Base-by-base conservation (phyloP, 106 monocot species). In the Allium cepa region DNA sequence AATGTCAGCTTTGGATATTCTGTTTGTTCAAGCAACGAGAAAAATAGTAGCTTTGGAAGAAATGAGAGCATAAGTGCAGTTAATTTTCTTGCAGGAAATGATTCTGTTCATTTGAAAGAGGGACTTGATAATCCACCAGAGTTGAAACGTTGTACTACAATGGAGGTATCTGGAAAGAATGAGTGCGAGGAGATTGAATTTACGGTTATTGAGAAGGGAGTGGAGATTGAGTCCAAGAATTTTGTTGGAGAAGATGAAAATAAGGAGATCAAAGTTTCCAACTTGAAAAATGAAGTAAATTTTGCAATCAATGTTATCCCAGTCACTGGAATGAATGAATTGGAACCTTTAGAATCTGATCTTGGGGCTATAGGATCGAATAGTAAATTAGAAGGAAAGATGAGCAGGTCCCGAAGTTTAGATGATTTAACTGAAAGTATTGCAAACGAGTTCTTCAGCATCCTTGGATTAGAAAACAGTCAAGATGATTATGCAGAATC, bases 371-470 rank as follows among this genome's bases (percentile, higher is more conserved):
- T 66, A 8, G 66, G 66, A 46, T 81, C 73, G 53, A 77, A 72
- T 62, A 48, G 50, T 57, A 79, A 69, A 47, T 57, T 49, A 6
- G 75, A 56, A 12, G 71, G 66, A 16, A 47, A 66, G 71, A 72
- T 17, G 70, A 78, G 66, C 72, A 90, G 67, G 62, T 85, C 90
- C 15, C 71, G 68, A n/a, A 79, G 83, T 66, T 79, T 90, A 51
- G 87, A 91, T 71, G 81, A 83, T 71, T 71, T 68, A 17, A 69
- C 74, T 11, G 87, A 88, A 52, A 66, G 75, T 12, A 79, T 96
- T 79, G 88, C 94, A 17, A 87, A 59, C 56, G 94, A 94, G 49
- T 94, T 94, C 71, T 77, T 94, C 71, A 85, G 69, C 66, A 87
- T 85, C 85, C 73, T 94, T 15, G 90, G 81, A 28, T 72, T 85